Percentiles rank a stretch among this genome's conserved stretches.
phyloP scores from a whole-genome alignment of 176 grass and related monocot species.

The Tillandsia fasciculata region DNA sequence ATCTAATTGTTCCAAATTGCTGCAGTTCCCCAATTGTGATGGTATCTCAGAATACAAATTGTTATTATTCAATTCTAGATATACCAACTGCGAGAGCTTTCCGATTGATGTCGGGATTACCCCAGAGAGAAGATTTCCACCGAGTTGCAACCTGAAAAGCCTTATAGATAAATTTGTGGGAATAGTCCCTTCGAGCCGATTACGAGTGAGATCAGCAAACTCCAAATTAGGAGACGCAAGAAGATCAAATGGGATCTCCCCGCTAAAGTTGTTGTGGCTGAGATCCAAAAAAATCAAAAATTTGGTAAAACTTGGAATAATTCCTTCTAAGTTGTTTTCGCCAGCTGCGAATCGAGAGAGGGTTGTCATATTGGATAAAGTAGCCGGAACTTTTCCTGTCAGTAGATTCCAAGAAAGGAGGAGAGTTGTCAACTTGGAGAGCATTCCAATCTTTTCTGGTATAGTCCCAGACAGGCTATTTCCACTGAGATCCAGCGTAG shows the following conservation, averaged over 20 bases:
- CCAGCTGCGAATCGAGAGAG: conserved; percentile 50
- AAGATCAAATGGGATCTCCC: conserved; percentile 26
- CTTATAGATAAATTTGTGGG: conserved; percentile 1
- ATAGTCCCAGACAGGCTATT: too few relatives aligned
- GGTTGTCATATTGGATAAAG: not conserved
- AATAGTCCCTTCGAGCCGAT: conserved; percentile 20
- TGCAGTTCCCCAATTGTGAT: too few relatives aligned
- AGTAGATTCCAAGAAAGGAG: conserved; percentile 45
- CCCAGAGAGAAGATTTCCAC: conserved; percentile 26
- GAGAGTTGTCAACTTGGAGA: conserved; percentile 33
- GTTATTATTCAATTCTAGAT: too few relatives aligned
- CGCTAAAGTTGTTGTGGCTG: conserved; percentile 21
- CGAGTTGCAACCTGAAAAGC: conserved; percentile 47
- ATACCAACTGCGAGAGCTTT: not conserved
- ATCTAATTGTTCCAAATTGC: too few relatives aligned
- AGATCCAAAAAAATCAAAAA: too few relatives aligned
- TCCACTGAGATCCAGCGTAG: too few relatives aligned
- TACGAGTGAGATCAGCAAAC: conserved; percentile 35
- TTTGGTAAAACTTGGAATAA: too few relatives aligned
- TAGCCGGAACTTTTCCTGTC: conserved; percentile 10
- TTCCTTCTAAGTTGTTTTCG: not conserved
- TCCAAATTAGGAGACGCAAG: conserved; percentile 12
- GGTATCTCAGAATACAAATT: too few relatives aligned
- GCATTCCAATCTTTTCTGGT: conserved; percentile 10
- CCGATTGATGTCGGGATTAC: conserved; percentile 28